Evolutionary conservation across 2,329 filamentous ascomycete genomes (phyloP), one percentile per base, ranked within the genome.

Genomic region (Sporothrix variecibatus): DNA sequence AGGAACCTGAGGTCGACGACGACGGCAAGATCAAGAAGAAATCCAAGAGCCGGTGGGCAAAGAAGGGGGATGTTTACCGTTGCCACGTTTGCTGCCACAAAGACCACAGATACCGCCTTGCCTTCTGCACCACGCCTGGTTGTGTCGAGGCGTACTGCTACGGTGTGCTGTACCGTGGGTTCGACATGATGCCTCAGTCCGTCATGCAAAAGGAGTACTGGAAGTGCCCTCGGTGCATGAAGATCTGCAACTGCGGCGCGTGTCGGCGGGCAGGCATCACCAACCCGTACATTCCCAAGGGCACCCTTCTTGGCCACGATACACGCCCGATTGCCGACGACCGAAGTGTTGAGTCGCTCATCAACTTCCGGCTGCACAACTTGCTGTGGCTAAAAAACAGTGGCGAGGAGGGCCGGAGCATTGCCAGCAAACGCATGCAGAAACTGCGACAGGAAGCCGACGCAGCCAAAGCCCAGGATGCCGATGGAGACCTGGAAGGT

Each of bases 321-420:
- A 99, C 96, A 0, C 93, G 91, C 72, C 92, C 93, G 46, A 91
- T 98, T 68, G 95, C 96, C 1, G 96, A 99, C 82, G 92, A 93
- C 71, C 91, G 96, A 75, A 98, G 95, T 79, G 90, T 97, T 6
- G 95, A 98, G 81, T 92, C 91, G 31, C 87, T 98, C 28, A 94
- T 98, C 9, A 94, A 98, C 80, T 98, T 98, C 82, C 91, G 93
- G 34, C 87, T 93, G 56, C 95, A 97, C 72, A 99, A 99, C 80
- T 85, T 97, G 34, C 89, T 88, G 58, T 98, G 94, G 94, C 84
- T 98, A 67, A 89, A 89, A 79, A 87, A 85, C 12, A 82, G 84
- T 20, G 88, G 88, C 17, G 88, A 90, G 74, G 87, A 89, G 75
- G 85, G 86, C 74, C 86, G 88, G 31, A 89, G 86, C 78, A 86